Conservation (phyloP, 371 early-diverging fungal genomes). For the Mortierella sp. region DNA sequence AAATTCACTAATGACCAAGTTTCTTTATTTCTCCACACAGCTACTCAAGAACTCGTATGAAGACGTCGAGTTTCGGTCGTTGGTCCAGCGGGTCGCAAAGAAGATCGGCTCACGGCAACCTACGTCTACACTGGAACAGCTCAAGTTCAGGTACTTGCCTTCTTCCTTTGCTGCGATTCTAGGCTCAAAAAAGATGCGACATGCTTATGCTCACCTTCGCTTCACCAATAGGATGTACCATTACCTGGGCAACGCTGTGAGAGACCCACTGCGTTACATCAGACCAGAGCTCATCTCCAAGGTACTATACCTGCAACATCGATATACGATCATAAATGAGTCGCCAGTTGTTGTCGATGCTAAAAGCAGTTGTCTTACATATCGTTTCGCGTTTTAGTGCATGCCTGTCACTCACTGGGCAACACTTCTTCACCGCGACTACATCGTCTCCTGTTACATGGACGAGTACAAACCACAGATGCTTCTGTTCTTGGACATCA, state of each 20-base stretch:
- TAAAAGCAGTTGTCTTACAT: not conserved
- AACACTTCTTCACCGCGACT: conserved; percentile 16
- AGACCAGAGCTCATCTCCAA: conserved; percentile 18
- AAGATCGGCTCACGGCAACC: conserved; percentile 19
- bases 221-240: conserved; percentile 21
- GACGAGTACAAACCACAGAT: conserved; percentile 19
- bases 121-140: conserved; percentile 19
- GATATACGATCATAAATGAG: no score
- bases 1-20: not conserved
- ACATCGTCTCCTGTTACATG: conserved; percentile 23
- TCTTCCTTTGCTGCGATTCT: not conserved
- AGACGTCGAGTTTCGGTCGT: conserved; percentile 33
- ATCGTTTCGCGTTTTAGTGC: conserved; percentile 6
- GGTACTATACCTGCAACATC: conserved; percentile 2
- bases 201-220: not conserved
- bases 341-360: not conserved
- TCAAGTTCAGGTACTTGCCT: conserved; percentile 21
- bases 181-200: not conserved
- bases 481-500: conserved; percentile 31
- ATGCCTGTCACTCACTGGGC: conserved; percentile 33
- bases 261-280: conserved; percentile 24
- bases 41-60: conserved; percentile 22
- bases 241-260: conserved; percentile 28
- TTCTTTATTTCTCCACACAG: conserved; percentile 1
- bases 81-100: conserved; percentile 25